Conservation (phyloP, 805 yeast species). For the Saccharomycopsis synnaedendra region DNA sequence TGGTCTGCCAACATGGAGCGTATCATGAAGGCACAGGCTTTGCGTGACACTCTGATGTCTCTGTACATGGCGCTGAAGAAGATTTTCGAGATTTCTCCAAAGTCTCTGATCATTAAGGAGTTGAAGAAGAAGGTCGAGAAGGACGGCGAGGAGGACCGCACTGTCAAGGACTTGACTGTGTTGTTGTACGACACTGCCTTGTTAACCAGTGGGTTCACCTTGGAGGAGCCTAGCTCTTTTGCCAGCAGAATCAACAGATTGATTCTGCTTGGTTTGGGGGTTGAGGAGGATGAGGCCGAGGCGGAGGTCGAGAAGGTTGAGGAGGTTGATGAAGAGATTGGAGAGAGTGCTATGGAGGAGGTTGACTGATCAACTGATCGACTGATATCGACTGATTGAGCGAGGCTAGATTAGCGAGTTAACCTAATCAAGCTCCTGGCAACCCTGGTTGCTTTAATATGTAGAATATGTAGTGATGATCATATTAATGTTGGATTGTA, state of each 20-base stretch:
- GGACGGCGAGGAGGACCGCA: slow-evolving; percentile 96
- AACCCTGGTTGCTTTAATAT: too few relatives aligned
- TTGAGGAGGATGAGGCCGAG: slow-evolving; percentile 74
- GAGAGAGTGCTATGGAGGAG: slow-evolving; percentile 97
- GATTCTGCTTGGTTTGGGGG: slow-evolving; percentile 95
- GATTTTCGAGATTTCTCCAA: slow-evolving; percentile 97
- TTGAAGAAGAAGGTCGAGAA: slow-evolving; percentile 93
- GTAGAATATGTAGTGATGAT: too few relatives aligned
- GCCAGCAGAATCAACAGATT: slow-evolving; percentile 97
- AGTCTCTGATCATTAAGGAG: slow-evolving; percentile 89
- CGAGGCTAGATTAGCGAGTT: too few relatives aligned
- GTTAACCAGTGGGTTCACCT: slow-evolving; percentile 96
- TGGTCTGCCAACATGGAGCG: slow-evolving; percentile 99
- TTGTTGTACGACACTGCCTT: slow-evolving; percentile 95
- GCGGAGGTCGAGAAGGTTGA: slow-evolving; percentile 31
- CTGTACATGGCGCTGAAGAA: slow-evolving; percentile 99
- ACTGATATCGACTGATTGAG: background rate
- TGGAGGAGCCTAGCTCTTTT: slow-evolving; percentile 96
- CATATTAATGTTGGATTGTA: too few relatives aligned
- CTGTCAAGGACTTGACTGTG: slow-evolving; percentile 95
- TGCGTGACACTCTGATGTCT: slow-evolving; percentile 97
- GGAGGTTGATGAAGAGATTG: slow-evolving; percentile 49
- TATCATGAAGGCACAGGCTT: slow-evolving; percentile 99
- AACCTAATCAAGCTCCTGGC: too few relatives aligned
- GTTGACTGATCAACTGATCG: slow-evolving; percentile 59